These are phyloP conservation scores for Pseudophaeomoniella oleicola DNA, from an alignment of 2,329 filamentous ascomycete genomes.

Conservation along the genomic window DNA sequence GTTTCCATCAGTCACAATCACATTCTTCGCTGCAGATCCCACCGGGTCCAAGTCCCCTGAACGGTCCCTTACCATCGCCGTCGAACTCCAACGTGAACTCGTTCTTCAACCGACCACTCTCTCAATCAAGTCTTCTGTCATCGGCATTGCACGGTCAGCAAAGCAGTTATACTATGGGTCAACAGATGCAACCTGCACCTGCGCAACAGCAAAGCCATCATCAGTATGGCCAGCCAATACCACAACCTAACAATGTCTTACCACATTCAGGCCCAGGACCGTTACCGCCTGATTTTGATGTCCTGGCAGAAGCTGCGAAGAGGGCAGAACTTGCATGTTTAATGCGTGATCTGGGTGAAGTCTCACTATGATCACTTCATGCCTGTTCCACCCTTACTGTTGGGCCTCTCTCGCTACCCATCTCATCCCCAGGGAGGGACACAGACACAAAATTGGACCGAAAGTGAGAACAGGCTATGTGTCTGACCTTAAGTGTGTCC, in stretches of 20 bases:
- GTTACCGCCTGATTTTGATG: slow-evolving; percentile 67
- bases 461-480: too few relatives aligned
- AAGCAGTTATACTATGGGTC: neutral
- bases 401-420: too few relatives aligned
- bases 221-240: slow-evolving; percentile 4
- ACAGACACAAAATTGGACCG: too few relatives aligned
- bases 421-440: too few relatives aligned
- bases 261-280: slow-evolving; percentile 22
- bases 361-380: slow-evolving; percentile 45
- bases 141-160: slow-evolving; percentile 1
- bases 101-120: slow-evolving; percentile 9
- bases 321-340: slow-evolving; percentile 80
- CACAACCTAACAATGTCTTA: neutral
- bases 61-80: slow-evolving; percentile 12
- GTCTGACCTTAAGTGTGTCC: too few relatives aligned
- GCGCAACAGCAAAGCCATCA: slow-evolving; percentile 11
- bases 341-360: slow-evolving; percentile 70
- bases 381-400: too few relatives aligned
- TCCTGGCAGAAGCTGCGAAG: slow-evolving; percentile 86
- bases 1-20: slow-evolving; percentile 6
- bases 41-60: neutral
- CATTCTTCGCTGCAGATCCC: slow-evolving; percentile 9
- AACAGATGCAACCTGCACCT: slow-evolving; percentile 10
- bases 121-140: slow-evolving; percentile 5
- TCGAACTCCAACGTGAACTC: slow-evolving; percentile 10